Conservation (phyloP, 805 yeast species). For the Starmerella lactis-condensi region DNA sequence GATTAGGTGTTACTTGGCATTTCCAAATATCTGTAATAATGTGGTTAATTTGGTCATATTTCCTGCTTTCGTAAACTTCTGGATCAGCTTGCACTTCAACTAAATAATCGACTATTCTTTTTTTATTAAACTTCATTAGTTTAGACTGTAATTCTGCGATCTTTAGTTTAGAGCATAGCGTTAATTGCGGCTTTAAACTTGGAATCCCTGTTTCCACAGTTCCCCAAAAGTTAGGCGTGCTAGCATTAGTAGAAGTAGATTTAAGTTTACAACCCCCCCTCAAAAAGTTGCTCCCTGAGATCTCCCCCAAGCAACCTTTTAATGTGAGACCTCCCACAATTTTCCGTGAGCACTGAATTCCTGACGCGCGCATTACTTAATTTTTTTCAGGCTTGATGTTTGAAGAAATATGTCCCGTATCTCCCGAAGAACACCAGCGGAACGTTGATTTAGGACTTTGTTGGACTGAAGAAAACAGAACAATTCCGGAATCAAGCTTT, state of each 20-base stretch:
- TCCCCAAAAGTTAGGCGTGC: neutral
- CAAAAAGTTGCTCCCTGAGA: neutral
- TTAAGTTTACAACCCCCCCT: neutral
- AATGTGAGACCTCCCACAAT: neutral
- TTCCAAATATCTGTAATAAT: slow-evolving; percentile 27
- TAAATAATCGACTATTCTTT: neutral
- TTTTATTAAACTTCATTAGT: neutral
- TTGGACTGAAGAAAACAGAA: neutral
- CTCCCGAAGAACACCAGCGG: slow-evolving; percentile 1
- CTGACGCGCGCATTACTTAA: neutral
- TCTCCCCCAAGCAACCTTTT: neutral
- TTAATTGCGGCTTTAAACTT: too few relatives aligned
- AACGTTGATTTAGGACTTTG: neutral
- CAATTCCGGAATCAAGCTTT: neutral
- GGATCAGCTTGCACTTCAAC: too few relatives aligned
- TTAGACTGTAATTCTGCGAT: too few relatives aligned
- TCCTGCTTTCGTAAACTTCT: too few relatives aligned
- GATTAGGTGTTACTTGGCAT: slow-evolving; percentile 18
- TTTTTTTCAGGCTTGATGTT: neutral
- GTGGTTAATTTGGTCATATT: slow-evolving; percentile 17
- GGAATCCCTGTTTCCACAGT: too few relatives aligned
- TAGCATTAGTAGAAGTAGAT: neutral
- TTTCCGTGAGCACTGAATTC: neutral
- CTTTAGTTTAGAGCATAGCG: too few relatives aligned
- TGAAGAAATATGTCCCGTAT: neutral